phyloP scores from a whole-genome alignment of 169 alveolate genomes.

The Eimeria praecox region DNA sequence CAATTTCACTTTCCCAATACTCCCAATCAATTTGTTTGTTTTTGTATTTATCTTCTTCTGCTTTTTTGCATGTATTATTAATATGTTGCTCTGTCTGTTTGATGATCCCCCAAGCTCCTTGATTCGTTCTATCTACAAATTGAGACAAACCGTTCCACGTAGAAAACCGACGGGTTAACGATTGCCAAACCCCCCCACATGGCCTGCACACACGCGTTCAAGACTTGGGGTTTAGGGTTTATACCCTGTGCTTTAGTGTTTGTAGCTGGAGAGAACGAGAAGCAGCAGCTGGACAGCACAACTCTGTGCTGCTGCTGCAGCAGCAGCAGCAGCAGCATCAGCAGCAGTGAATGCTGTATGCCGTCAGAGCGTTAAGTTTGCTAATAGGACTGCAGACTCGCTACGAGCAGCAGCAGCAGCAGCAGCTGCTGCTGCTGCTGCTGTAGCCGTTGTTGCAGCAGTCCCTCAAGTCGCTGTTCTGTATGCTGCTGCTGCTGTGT shows the following conservation, averaged over 20 bases:
- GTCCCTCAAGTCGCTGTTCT: neutral
- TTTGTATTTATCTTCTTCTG: neutral
- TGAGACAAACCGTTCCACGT: neutral
- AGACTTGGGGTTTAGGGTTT: neutral
- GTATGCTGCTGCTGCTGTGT: neutral
- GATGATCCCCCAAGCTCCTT: neutral
- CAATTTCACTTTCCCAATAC: conserved; percentile 80
- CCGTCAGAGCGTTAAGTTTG: neutral
- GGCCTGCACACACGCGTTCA: conserved; percentile 9
- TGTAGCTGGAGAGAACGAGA: neutral
- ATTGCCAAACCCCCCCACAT: neutral
- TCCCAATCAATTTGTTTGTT: conserved; percentile 81
- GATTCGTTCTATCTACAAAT: neutral
- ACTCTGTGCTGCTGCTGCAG: no score
- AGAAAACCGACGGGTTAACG: conserved; percentile 9
- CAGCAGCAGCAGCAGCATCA: neutral
- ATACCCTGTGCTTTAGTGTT: neutral
- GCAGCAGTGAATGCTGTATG: neutral
- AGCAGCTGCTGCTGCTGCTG: neutral
- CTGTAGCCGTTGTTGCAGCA: neutral
- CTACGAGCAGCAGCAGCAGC: neutral
- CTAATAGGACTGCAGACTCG: neutral
- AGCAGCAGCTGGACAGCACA: neutral
- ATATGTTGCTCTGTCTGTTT: conserved; percentile 23
- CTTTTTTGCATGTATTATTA: neutral